These are phyloP conservation scores for Trichoderma aggressivum DNA, from an alignment of 2,329 filamentous ascomycete species.

Conservation along the genomic window DNA sequence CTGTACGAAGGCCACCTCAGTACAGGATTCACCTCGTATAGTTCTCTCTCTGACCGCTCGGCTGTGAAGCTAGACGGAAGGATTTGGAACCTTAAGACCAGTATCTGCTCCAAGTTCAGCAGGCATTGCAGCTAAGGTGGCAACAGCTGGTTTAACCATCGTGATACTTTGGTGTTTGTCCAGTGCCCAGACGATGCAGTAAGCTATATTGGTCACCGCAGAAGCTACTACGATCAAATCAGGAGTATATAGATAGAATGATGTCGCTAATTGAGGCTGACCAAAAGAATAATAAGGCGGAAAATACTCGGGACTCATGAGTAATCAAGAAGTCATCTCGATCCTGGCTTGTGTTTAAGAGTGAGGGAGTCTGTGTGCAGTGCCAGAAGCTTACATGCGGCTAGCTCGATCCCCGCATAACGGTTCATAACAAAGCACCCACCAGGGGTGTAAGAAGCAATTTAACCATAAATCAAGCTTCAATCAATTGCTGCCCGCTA, in stretches of 20 bases:
- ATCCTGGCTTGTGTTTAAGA: neutral
- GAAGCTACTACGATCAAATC: neutral
- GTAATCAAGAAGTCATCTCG: neutral
- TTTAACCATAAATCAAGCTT: neutral
- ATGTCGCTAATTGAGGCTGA: neutral
- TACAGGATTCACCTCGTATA: neutral
- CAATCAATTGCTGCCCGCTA: neutral
- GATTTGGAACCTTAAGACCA: neutral
- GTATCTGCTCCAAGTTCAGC: neutral
- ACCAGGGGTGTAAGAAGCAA: neutral
- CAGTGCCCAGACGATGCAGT: no score
- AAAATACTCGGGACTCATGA: neutral
- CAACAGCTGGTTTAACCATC: no score
- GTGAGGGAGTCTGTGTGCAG: neutral
- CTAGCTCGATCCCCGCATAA: neutral
- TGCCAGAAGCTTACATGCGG: neutral
- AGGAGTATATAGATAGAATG: neutral
- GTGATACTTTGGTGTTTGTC: no score
- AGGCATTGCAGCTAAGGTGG: no score
- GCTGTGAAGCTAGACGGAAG: neutral
- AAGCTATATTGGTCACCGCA: neutral
- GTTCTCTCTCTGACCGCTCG: neutral
- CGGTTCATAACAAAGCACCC: neutral
- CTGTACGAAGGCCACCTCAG: neutral
- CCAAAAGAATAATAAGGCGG: neutral